phyloP scores from a whole-genome alignment of 1,284 basidiomycete species.

The Cutaneotrichosporon mucoides region DNA sequence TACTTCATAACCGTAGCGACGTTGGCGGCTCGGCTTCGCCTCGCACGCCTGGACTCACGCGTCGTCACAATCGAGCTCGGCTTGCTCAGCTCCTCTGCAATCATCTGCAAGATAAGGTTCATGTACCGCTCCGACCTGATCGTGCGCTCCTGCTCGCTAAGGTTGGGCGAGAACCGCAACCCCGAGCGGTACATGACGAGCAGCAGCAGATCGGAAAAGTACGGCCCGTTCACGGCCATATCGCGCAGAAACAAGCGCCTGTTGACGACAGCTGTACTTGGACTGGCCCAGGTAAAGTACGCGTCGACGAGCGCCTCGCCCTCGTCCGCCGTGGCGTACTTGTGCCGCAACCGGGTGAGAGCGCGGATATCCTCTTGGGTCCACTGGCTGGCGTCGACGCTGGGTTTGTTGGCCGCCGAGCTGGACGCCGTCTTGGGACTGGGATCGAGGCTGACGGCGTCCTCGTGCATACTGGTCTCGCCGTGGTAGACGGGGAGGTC shows the following conservation, averaged over 20 bases:
- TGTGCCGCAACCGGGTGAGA: constrained; percentile 19
- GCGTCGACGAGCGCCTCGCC: constrained; percentile 22
- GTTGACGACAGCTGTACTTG: constrained; percentile 17
- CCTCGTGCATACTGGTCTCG: constrained; percentile 15
- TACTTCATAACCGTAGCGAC: not conserved
- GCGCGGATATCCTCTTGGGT: constrained; percentile 14
- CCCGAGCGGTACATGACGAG: constrained; percentile 22
- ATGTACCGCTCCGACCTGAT: constrained; percentile 17
- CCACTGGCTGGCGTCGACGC: constrained; percentile 14
- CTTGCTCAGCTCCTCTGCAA: constrained; percentile 19
- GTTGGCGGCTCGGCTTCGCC: too few relatives aligned
- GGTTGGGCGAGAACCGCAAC: constrained; percentile 20
- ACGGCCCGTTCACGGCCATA: constrained; percentile 24
- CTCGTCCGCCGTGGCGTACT: constrained; percentile 23
- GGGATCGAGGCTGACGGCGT: constrained; percentile 8
- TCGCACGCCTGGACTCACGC: constrained; percentile 7
- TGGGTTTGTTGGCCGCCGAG: not conserved
- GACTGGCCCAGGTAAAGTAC: constrained; percentile 23
- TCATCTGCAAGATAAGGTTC: constrained; percentile 18
- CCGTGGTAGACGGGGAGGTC: constrained; percentile 22
- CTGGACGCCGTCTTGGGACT: constrained; percentile 3
- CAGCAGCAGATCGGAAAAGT: constrained; percentile 25
- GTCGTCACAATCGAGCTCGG: constrained; percentile 18
- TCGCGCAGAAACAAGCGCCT: constrained; percentile 21
- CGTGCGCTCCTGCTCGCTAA: constrained; percentile 19